A percentile compares a stretch with the other conserved stretches of the same genome.
These are phyloP conservation scores for Trichoderma sp. DNA, from an alignment of 2,329 filamentous ascomycete species.

Conservation along the genomic window DNA sequence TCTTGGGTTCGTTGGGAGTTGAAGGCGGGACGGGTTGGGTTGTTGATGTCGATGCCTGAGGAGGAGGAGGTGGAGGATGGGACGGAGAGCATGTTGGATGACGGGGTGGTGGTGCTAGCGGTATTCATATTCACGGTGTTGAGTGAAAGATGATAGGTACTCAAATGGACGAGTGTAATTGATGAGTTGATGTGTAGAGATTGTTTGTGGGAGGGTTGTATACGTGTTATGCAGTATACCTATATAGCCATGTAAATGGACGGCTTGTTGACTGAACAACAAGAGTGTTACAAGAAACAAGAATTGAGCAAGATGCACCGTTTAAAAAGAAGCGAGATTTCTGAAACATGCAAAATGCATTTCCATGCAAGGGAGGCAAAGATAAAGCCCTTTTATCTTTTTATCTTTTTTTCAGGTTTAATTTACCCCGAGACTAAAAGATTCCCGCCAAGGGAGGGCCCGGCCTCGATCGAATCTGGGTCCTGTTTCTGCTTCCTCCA, in stretches of 20 bases:
- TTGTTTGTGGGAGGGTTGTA: not conserved
- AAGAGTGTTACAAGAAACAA: not conserved
- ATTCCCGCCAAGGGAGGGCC: not conserved
- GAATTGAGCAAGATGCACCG: not conserved
- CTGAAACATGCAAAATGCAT: not conserved
- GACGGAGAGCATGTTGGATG: constrained; percentile 9
- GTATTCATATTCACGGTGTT: not conserved
- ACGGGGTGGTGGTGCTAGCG: not conserved
- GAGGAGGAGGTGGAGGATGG: not conserved
- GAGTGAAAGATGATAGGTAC: not conserved
- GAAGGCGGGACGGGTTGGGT: constrained; percentile 47
- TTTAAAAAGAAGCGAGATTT: not conserved
- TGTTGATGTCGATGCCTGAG: not conserved
- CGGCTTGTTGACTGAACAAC: not conserved
- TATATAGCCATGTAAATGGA: not conserved
- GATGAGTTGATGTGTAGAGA: not conserved
- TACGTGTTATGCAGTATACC: not conserved
- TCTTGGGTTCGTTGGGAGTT: constrained; percentile 54
- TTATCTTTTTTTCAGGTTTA: not conserved
- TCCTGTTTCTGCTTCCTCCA: not conserved
- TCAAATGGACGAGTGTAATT: not conserved
- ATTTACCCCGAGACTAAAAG: not conserved
- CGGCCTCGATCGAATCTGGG: not conserved
- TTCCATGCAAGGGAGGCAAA: not conserved
- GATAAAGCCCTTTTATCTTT: not conserved